Evolutionary conservation across 345 rosid species (phyloP).

Genomic region (Bruguiera sexangula): DNA sequence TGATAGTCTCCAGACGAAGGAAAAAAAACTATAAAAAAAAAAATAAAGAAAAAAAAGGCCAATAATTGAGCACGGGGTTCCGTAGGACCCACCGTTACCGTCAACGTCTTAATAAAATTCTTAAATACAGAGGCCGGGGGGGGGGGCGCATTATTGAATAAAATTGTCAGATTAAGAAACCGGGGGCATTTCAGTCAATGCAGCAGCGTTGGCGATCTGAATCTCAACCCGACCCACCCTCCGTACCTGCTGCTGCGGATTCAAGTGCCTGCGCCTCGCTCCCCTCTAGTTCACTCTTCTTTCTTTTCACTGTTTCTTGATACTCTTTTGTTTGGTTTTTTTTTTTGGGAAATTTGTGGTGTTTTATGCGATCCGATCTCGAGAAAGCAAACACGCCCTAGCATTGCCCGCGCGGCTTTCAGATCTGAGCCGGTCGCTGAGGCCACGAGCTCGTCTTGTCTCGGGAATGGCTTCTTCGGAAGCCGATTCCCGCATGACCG

Average conservation of each 20-base stretch:
- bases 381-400: conserved; percentile 2
- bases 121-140: no score
- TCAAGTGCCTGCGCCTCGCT: neutral
- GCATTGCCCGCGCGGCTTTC: conserved; percentile 14
- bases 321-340: neutral
- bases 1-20: no score
- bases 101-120: neutral
- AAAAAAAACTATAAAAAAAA: no score
- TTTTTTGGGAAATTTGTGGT: no score
- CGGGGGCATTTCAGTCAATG: conserved; percentile 29
- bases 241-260: neutral
- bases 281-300: neutral
- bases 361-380: conserved; percentile 11
- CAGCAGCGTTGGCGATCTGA: conserved; percentile 31
- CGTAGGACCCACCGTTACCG: neutral
- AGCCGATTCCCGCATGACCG: conserved; percentile 94
- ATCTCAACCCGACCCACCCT: conserved; percentile 24
- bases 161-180: no score
- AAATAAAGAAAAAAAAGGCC: no score
- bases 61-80: no score
- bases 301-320: no score
- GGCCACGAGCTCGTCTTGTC: conserved; percentile 30
- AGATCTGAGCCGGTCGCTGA: conserved; percentile 42
- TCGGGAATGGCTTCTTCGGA: conserved; percentile 99
- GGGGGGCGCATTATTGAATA: no score